Evolutionary conservation across 2,329 filamentous ascomycete genomes (phyloP), one percentile per base, ranked within the genome.

Genomic region (Graphilbum fragrans): DNA sequence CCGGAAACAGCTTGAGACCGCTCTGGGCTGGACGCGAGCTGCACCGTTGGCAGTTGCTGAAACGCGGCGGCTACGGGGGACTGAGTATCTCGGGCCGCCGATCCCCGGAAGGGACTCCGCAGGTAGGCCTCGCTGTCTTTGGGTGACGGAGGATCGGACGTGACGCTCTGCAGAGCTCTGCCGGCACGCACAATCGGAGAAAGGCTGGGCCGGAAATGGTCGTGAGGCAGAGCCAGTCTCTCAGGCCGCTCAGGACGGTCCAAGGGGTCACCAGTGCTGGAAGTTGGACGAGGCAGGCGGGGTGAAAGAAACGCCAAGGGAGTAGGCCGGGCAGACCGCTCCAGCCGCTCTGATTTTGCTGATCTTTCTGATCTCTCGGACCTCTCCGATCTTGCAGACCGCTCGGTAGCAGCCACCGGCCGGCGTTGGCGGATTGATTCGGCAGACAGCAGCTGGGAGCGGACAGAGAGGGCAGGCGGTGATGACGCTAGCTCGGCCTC

Each of bases 181-280:
- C 72, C 73, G 21, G 66, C 73, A 36, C 72, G 64, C n/a, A 77
- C 67, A 29, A 76, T 76, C 2, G 74, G 72, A 5, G 72, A 76
- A 0, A 78, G 58, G 6, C 59, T 61, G 21, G 69, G 67, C 9
- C 69, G 64, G 14, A 50, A 45, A 2, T 53, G 55, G 32, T 55
- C 56, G 12, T 55, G 52, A 12, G 53, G 50, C 14, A 50, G 42
- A 17, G 51, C 42, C 23, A 16, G 14, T 16, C 11, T 10, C 29
- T 55, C 52, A 14, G 52, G 51, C 16, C 49, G 43, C 16, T 50
- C 42, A 21, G 59, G 44, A 12, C 49, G 53, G 20, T 49, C 41
- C 3, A 39, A 21, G 9, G 41, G 47, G 10, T 46, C 45, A 17
- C 12, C 32, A 3, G 6, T 14, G 23, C 43, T 29, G 14, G 9